Base-by-base conservation (phyloP, 352 stramenopile species). In the Phytophthora syringae region DNA sequence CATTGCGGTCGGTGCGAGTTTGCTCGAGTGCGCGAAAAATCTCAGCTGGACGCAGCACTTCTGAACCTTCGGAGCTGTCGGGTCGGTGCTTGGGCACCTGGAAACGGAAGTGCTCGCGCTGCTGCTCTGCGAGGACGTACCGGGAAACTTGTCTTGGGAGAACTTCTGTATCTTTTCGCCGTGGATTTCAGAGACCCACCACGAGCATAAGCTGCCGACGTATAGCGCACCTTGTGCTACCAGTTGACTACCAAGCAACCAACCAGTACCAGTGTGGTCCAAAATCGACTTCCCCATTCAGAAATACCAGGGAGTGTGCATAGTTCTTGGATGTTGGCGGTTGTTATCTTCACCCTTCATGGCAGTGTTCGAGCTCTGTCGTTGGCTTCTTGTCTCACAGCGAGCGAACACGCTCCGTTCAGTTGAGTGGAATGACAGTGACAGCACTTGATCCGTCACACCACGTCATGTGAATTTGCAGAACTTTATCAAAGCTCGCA, bases 11-110 rank as follows among this genome's bases (percentile, higher is more conserved):
- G 1, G 61, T n/a, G 43, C 87, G 93, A n/a, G 72, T 73, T 3
- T 74, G 64, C 51, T 97, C 91, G 3, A 97, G 64, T 20, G 79
- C 64, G 2, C 67, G 66, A 62, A 97, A 97, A 43, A 94, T 77
- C 43, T 74, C 51, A 15, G 64, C 67, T 12, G 80, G 80, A 21
- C 76, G 73, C 52, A 84, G 32, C 44, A 62, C 27, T 43, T 16
- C 42, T 9, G 68, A 27, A 24, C 61, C 21, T 13, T 42, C 36
- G 5, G 37, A 21, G 16, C 25, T 59, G 13, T 24, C 52, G 0
- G 39, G 28, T 36, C 45, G 39, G 20, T 79, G 62, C 54, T 90
- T 91, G 0, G 82, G 80, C 15, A 93, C 76, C 48, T 93, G 84
- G 72, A 89, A 91, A 1, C 79, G 82, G 47, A 91, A 91, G 49